Base-by-base conservation (phyloP, 2,329 filamentous ascomycete species). In the Penicillium sp. region DNA sequence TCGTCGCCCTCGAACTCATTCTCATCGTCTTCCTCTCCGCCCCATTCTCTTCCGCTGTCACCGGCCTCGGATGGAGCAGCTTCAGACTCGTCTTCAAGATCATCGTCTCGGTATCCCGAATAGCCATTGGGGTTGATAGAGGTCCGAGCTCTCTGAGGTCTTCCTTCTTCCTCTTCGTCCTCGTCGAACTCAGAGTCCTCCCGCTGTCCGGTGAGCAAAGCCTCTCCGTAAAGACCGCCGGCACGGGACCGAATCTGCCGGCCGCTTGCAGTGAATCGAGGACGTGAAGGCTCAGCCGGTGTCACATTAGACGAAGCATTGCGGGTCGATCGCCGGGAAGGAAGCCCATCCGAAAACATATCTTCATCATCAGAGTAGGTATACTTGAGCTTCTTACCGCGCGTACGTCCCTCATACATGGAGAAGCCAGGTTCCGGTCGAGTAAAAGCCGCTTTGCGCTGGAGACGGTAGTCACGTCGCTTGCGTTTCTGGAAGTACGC, bases 331-430 rank as follows among this genome's bases (percentile, higher is more conserved):
- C 80, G 77, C 42, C 82, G 81, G 12, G 89, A 90, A 6, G 86
- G 83, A 16, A 76, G 75, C 54, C 78, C 92, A 69, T 70, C 82
- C 47, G 75, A 79, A 43, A 85, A 84, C 15, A 86, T 84, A 33
- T 87, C 87, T 61, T 95, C 90, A 23, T 95, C 90, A 47, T 96
- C 92, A 0, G 91, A 95, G 68, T 89, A 99, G 0, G 90, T 99
- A 68, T 99, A 99, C 72, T 92, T 95, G 75, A 95, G 88, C 56
- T 93, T 88, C 78, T 99, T 97, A 51, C 94, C 94, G 53, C 94
- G 85, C 5, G 95, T 99, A 48, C 94, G 89, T 45, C 94, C 94
- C 76, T 99, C 94, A 70, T 99, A 99, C 52, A 95, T 79, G 1
- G 92, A 96, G 69, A 93, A 95, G 4, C 91, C 91, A 9, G 88